Evolutionary conservation across 1,284 basidiomycete genomes (phyloP).

Genomic region (Ceratobasidium sp.): DNA sequence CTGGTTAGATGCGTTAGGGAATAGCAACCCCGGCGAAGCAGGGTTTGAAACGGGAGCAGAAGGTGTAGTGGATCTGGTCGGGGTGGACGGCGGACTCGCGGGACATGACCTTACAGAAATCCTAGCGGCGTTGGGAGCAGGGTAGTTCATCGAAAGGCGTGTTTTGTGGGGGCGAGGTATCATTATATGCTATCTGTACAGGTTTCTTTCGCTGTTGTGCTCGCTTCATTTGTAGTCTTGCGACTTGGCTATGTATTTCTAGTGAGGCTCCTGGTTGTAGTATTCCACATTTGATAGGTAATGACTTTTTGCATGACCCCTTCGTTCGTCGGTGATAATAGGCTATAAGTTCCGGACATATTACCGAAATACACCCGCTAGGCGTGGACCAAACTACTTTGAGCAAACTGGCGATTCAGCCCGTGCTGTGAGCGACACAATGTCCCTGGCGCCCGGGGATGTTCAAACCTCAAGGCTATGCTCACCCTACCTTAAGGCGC

Average conservation of each 20-base stretch:
- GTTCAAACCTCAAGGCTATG: no score
- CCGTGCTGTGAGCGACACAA: no score
- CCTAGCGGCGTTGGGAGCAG: conserved; percentile 18
- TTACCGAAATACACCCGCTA: no score
- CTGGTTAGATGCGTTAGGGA: conserved; percentile 23
- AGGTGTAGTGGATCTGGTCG: neutral
- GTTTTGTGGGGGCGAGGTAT: neutral
- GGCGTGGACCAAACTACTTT: no score
- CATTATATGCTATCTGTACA: neutral
- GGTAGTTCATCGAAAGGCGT: neutral
- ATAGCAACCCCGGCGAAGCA: neutral
- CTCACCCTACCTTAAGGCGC: no score
- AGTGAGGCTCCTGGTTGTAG: neutral
- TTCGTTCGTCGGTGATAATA: no score
- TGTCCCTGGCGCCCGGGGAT: no score
- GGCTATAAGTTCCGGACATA: no score
- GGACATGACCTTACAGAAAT: conserved; percentile 12
- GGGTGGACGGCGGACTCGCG: neutral
- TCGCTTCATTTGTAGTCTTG: neutral
- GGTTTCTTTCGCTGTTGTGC: neutral
- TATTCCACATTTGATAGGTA: no score
- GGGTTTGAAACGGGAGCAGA: neutral
- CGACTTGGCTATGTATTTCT: conserved; percentile 8
- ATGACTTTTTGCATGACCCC: no score
- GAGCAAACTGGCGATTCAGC: no score